Percentiles rank a stretch among this genome's conserved stretches.
Evolutionary conservation across 441 rosid species (phyloP).

Genomic region (Pelargonium fulgidum): DNA sequence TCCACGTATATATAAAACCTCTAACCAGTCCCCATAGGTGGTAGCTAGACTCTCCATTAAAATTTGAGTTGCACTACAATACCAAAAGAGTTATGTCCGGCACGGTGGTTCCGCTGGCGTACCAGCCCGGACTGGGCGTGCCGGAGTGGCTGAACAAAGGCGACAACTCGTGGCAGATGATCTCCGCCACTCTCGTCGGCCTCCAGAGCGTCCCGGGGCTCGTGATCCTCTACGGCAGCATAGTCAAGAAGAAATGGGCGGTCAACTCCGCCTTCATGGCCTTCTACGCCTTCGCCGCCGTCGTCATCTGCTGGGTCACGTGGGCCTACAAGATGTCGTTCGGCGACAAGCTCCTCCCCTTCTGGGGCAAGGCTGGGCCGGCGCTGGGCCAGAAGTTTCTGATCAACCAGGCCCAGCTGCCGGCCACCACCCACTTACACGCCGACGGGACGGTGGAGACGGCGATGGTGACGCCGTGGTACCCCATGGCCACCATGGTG

Average conservation of each 20-base stretch:
- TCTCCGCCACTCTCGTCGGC: constrained; percentile 47
- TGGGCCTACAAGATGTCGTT: constrained; percentile 55
- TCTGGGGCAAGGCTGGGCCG: constrained; percentile 34
- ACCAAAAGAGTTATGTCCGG: background rate
- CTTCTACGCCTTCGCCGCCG: constrained; percentile 49
- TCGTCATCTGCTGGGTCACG: constrained; percentile 48
- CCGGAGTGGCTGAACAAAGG: constrained; percentile 44
- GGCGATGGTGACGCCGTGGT: background rate
- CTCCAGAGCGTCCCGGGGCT: constrained; percentile 61
- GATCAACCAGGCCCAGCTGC: background rate
- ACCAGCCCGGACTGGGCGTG: background rate
- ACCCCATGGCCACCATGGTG: constrained; percentile 33
- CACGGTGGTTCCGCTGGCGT: background rate
- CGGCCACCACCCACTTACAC: constrained; percentile 11
- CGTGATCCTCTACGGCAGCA: constrained; percentile 54
- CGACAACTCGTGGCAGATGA: constrained; percentile 60
- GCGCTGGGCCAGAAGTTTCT: constrained; percentile 22
- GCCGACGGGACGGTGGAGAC: background rate
- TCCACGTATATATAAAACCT: no score
- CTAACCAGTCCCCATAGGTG: no score
- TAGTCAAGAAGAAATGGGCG: constrained; percentile 52
- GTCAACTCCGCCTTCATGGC: constrained; percentile 62
- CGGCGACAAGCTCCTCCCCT: constrained; percentile 23
- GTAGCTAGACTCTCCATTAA: no score
- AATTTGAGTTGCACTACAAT: no score